Evolutionary conservation across 805 yeast genomes (phyloP).

Genomic region (Millerozyma acaciae): DNA sequence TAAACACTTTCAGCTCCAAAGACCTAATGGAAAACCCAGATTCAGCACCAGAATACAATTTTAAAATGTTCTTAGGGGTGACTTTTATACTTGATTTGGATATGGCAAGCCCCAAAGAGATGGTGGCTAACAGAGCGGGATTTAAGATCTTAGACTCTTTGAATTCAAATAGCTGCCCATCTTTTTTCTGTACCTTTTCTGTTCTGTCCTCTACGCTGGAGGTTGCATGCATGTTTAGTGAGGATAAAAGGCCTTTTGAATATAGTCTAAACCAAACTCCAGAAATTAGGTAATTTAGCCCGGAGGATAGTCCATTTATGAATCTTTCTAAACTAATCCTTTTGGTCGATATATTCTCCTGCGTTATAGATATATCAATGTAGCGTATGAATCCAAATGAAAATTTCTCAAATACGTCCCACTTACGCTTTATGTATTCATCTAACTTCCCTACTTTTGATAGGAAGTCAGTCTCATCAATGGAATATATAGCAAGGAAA

Average conservation of each 20-base stretch:
- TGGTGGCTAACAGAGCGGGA: slow-evolving; percentile 35
- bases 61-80: slow-evolving; percentile 46
- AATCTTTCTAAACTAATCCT: no score
- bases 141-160: slow-evolving; percentile 36
- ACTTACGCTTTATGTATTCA: slow-evolving; percentile 33
- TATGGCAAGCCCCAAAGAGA: slow-evolving; percentile 29
- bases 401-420: slow-evolving; percentile 40
- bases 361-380: slow-evolving; percentile 39
- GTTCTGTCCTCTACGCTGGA: neutral
- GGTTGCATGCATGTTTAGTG: slow-evolving; percentile 1
- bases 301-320: no score
- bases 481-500: slow-evolving; percentile 41
- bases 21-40: slow-evolving; percentile 87
- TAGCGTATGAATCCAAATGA: slow-evolving; percentile 48
- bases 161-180: slow-evolving; percentile 9
- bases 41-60: slow-evolving; percentile 67
- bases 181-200: neutral
- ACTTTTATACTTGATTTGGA: slow-evolving; percentile 29
- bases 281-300: no score
- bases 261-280: slow-evolving; percentile 19
- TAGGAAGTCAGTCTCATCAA: slow-evolving; percentile 19
- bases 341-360: slow-evolving; percentile 17
- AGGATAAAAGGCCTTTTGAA: slow-evolving; percentile 30
- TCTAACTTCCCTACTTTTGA: no score
- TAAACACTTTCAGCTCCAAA: slow-evolving; percentile 75